Base-by-base conservation (phyloP, 192 early-diverging fungal species). In the Chytriomyces hyalinus region DNA sequence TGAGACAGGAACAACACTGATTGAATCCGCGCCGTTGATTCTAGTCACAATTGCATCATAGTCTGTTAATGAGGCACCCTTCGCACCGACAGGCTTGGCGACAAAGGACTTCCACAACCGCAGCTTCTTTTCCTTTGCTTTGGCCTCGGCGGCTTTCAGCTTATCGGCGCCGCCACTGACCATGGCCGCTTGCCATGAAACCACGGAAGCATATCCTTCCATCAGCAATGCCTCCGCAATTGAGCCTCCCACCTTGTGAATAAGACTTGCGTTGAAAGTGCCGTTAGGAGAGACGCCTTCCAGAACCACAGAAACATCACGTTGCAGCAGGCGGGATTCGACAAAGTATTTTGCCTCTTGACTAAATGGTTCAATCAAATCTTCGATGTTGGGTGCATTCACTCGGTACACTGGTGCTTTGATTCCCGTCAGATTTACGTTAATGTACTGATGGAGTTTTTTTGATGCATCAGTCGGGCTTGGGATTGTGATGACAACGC, bases 311-410 rank as follows among this genome's bases (percentile, higher is more conserved):
- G 91, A 90, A 62, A 99, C 92, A 68, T 95, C 94, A 70, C 93
- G 93, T 77, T 99, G 95, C 71, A 98, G 83, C 36, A 99, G 83
- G 59, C 96, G 93, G 6, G 85, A 78, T 78, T 99, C 98, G 36
- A 95, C 93, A 86, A 97, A 96, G 82, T 84, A 95, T 80, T 93
- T 94, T 10, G 96, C 94, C 80, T 98, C 94, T 77, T 97, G 97
- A 67, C 92, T 92, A 77, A 91, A 97, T 20, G 95, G 96, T 83
- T 98, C 96, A 46, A 92, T 85, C 13, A 92, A 61, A 75, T 94
- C 91, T 5, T 87, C 85, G 45, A 90, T 81, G 64, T 89, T 92
- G 20, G 94, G 90, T 9, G 92, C 80, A n/a, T 92, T 92, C 47
- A 83, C 85, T 36, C 95, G 89, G 73, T 92, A 90, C 22, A 89